Percentiles rank a stretch among this genome's conserved stretches.
These are phyloP conservation scores for Rhizopus stolonifer DNA, from an alignment of 371 early-diverging fungal species.

Conservation along the genomic window DNA sequence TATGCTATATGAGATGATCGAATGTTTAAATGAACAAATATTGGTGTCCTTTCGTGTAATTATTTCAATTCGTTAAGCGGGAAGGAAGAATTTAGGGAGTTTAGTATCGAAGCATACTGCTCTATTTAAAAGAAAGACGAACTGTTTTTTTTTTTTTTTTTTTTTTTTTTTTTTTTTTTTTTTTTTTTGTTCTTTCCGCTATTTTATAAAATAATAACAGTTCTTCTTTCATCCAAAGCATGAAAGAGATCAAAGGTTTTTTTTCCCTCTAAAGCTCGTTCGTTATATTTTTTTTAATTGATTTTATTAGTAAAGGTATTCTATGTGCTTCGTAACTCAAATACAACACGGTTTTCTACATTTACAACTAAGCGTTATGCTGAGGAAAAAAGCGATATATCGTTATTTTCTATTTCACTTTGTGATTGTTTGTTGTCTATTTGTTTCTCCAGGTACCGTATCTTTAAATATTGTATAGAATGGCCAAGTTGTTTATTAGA, in stretches of 20 bases:
- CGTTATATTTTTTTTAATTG: background rate
- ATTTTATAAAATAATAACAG: constrained; percentile 1
- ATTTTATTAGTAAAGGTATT: constrained; percentile 30
- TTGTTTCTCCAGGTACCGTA: constrained; percentile 44
- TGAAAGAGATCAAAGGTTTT: background rate
- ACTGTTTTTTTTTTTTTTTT: constrained; percentile 10
- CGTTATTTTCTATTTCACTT: constrained; percentile 26
- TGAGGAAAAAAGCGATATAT: constrained; percentile 5
- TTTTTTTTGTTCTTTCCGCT: constrained; percentile 13
- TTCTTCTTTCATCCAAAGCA: background rate
- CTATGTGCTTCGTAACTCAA: constrained; percentile 28
- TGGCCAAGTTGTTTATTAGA: constrained; percentile 2
- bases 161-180: constrained; percentile 16
- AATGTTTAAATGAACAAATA: too few species aligned
- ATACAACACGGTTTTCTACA: constrained; percentile 35
- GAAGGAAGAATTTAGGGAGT: too few species aligned
- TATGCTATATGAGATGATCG: too few species aligned
- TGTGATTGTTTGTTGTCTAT: constrained; percentile 43
- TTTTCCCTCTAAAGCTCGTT: background rate
- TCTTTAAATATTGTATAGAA: too few species aligned
- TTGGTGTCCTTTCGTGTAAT: too few species aligned
- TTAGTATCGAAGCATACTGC: constrained; percentile 26
- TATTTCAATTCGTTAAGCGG: too few species aligned
- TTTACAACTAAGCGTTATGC: constrained; percentile 16
- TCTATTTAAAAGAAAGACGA: constrained; percentile 13